Evolutionary conservation across 2,329 filamentous ascomycete genomes (phyloP).

Genomic region (Pestalotiopsis sp.): DNA sequence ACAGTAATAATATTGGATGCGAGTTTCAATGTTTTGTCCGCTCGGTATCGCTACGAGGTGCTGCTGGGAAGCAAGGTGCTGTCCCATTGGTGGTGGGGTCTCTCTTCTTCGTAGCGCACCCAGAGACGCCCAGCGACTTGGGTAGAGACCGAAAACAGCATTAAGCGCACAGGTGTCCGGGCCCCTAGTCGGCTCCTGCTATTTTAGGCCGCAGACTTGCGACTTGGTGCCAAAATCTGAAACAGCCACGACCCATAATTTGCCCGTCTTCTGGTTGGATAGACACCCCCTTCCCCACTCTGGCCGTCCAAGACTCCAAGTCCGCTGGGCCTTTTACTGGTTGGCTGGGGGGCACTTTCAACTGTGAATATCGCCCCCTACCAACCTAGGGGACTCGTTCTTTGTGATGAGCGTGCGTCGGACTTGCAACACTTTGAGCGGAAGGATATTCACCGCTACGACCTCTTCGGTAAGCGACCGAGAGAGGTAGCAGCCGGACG

Average conservation of each 20-base stretch:
- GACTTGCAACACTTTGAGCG: neutral
- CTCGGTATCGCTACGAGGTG: neutral
- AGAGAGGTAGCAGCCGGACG: neutral
- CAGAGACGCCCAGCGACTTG: neutral
- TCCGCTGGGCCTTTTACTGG: neutral
- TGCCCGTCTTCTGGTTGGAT: neutral
- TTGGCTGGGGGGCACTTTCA: neutral
- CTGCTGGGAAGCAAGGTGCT: neutral
- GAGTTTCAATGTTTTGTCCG: neutral
- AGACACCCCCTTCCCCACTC: neutral
- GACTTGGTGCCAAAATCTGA: conserved; percentile 8
- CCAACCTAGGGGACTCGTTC: neutral
- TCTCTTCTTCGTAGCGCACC: neutral
- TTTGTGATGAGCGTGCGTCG: neutral
- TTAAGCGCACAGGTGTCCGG: neutral
- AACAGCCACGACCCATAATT: conserved; percentile 8
- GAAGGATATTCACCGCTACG: conserved; percentile 10
- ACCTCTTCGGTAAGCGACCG: neutral
- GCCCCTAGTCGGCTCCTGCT: conserved; percentile 3
- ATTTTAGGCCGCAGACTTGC: conserved; percentile 5
- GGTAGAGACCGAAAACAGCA: neutral
- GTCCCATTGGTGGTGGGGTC: neutral
- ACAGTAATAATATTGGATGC: neutral
- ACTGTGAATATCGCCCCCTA: neutral
- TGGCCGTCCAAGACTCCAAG: too few species aligned